A percentile compares a stretch with the other conserved stretches of the same genome.
Evolutionary conservation across 202 grass and related monocot genomes (phyloP).

Genomic region (Brachypodium distachyon): DNA sequence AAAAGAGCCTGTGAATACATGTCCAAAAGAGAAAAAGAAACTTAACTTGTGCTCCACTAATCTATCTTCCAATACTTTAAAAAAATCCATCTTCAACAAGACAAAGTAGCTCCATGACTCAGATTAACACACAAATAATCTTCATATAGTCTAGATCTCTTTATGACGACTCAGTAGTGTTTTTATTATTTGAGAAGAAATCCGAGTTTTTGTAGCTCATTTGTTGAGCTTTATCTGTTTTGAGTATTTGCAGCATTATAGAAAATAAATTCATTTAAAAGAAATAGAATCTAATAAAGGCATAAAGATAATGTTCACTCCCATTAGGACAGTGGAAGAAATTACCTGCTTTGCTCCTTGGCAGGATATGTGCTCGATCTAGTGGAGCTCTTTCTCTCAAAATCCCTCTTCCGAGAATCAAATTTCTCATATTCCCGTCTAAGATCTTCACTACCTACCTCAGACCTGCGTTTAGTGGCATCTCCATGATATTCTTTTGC

Average conservation of each 20-base stretch:
- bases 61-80: neutral
- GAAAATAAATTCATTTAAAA: neutral
- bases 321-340: neutral
- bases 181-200: neutral
- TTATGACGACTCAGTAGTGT: neutral
- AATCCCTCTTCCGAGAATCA: constrained; percentile 19
- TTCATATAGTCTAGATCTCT: neutral
- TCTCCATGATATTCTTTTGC: constrained; percentile 29
- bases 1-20: neutral
- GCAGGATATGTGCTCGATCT: constrained; percentile 23
- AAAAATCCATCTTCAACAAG: neutral
- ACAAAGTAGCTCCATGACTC: neutral
- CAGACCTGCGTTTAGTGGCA: constrained; percentile 15
- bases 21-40: neutral
- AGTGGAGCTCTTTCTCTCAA: constrained; percentile 23
- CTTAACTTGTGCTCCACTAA: neutral
- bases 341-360: constrained; percentile 47
- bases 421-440: constrained; percentile 29
- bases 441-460: constrained; percentile 1
- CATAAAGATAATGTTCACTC: neutral
- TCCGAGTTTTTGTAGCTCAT: neutral
- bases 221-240: neutral
- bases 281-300: neutral
- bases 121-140: neutral
- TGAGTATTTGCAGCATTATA: neutral